Evolutionary conservation across 208 protist species (phyloP).

Genomic region (Trypanosoma lewisi): DNA sequence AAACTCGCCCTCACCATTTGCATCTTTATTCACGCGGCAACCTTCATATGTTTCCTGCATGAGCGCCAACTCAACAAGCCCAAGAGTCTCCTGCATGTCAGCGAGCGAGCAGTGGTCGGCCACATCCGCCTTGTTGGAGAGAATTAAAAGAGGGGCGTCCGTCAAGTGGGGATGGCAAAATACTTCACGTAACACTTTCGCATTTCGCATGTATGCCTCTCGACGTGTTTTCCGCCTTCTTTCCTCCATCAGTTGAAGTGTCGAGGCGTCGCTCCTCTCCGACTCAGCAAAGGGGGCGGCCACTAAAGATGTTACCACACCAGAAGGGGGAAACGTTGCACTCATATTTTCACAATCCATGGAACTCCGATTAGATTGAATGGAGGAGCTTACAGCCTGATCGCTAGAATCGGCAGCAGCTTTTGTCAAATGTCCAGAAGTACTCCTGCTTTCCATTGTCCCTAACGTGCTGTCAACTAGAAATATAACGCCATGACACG

Average conservation of each 20-base stretch:
- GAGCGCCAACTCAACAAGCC: conserved; percentile 54
- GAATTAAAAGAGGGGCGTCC: conserved; percentile 85
- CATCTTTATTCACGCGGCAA: neutral
- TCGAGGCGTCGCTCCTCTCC: neutral
- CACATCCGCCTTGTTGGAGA: conserved; percentile 93
- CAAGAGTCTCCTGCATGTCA: conserved; percentile 67
- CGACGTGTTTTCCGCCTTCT: conserved; percentile 1
- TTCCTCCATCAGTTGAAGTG: neutral
- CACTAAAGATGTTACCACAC: neutral
- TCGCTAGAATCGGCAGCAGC: neutral
- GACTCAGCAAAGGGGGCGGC: neutral
- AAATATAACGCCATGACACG: conserved; percentile 92
- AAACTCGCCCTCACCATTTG: neutral
- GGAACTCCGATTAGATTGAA: neutral
- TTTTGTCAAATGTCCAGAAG: conserved; percentile 7
- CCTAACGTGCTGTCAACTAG: conserved; percentile 87
- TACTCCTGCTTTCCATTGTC: neutral
- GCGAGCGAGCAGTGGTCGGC: conserved; percentile 44
- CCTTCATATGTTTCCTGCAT: conserved; percentile 38
- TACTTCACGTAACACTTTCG: conserved; percentile 60
- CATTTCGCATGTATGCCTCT: conserved; percentile 36
- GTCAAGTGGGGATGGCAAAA: conserved; percentile 78
- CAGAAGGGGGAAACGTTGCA: neutral
- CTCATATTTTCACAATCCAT: neutral
- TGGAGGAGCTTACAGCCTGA: conserved; percentile 10